Evolutionary conservation across 1,139 yeast genomes (phyloP), one percentile per base, ranked within the genome.

Genomic region (Pichia sp.): DNA sequence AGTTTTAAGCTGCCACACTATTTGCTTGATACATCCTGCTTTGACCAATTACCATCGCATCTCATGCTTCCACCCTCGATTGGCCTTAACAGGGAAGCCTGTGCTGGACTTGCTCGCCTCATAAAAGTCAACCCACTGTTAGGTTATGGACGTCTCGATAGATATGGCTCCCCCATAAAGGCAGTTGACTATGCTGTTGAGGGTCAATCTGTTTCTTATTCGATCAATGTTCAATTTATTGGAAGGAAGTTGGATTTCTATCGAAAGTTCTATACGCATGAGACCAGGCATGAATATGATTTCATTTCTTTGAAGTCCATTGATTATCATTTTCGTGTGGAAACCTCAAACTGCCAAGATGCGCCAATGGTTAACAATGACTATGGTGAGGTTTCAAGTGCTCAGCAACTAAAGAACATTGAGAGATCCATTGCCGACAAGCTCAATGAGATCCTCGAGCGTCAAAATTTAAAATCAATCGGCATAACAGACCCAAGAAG

Each of bases 1-100:
- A 69, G 74, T 20, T 79, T 80, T 55, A 75, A 69, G 51, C 67
- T 80, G 39, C 88, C 87, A 0, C 61, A 63, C 26, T 67, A 65
- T 39, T 56, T 77, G 30, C 57, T 80, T 28, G 87, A 79, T 48
- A 69, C 67, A 24, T 59, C 67, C 3, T 79, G 87, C 51, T 63
- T 68, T 18, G 74, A 76, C 46, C 68, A 71, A 27, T 58, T 69
- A 13, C 58, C 67, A 24, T 61, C 72, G 1, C 87, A 79, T 53
- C 30, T 52, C 18, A 24, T 34, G 10, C 65, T 80, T 8, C 87
- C 87, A 0, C 86, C 87, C 11, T 67, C 82, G 18, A 60, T 75
- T 54, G 87, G 87, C 3, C 54, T 76, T 4, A 80, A 49, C 32
- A 34, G 31, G 5, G 33, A 37, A 6, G 38, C 48, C 5, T 47